Base-by-base conservation (phyloP, 2,329 filamentous ascomycete species). In the Colletotrichum viniferum region DNA sequence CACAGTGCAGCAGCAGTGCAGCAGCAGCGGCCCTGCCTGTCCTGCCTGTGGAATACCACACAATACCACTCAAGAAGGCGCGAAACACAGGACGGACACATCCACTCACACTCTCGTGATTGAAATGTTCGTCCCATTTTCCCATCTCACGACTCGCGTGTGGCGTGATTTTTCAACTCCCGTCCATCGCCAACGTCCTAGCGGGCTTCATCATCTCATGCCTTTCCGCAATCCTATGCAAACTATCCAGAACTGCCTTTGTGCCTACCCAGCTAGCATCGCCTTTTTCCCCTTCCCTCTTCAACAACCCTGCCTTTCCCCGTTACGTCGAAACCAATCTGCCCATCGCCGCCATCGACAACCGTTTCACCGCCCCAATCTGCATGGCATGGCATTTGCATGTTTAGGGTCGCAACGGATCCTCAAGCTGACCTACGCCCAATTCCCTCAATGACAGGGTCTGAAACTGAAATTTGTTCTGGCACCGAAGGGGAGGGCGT, bases 91-190 rank as follows among this genome's bases (percentile, higher is more conserved):
- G 43, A 21, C 63, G 48, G 55, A 26, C 58, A 61, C 58, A 30
- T 26, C 34, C 61, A 43, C 32, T 10, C 21, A 21, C 64, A 43
- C n/a, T 28, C 28, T 28, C 18, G 58, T 61, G 58, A 43, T 28
- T 28, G 36, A 65, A 71, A 72, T 72, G 73, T 75, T 75, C 69
- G 73, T 75, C 73, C 69, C 73, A 71, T 71, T 63, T 67, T 67
- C 43, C 48, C 52, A 62, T 38, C 62, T 24, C 73, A 48, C 73
- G 73, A 75, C 73, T 75, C 73, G 69, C 21, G 62, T 16, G 56
- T 75, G 73, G 73, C 73, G 73, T 75, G 73, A 75, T 72, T 68
- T 63, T n/a, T 34, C 55, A 58, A 72, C 21, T 71, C 48, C 60
- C 68, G 36, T 55, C 60, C 65, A 52, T 71, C 26, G 71, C 60